A percentile compares a stretch with the other conserved stretches of the same genome.
These are phyloP conservation scores for Nicotiana paniculata DNA, from an alignment of 257 asterid species.

Conservation along the genomic window DNA sequence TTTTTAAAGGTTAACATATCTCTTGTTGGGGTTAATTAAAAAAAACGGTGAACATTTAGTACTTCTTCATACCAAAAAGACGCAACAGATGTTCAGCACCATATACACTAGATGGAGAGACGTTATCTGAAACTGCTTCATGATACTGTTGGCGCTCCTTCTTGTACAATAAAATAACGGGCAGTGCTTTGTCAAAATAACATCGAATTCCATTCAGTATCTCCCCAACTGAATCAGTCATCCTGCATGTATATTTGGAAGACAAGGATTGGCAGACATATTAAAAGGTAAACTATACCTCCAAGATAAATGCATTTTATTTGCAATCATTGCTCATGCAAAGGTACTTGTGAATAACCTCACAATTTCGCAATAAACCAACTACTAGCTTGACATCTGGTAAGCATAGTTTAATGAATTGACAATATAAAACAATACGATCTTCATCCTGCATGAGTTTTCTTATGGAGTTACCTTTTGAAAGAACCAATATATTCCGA, in stretches of 20 bases:
- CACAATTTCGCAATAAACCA: background rate
- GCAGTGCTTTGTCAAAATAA: constrained; percentile 87
- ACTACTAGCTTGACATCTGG: background rate
- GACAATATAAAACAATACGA: background rate
- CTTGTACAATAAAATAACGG: constrained; percentile 69
- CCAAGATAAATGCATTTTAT: background rate
- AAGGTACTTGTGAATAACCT: background rate
- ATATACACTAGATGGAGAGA: constrained; percentile 75
- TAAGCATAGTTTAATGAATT: background rate
- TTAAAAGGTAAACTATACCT: background rate
- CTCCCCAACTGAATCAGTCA: constrained; percentile 64
- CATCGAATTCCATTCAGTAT: constrained; percentile 72
- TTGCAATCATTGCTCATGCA: background rate
- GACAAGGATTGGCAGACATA: background rate
- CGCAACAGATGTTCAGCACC: constrained; percentile 98
- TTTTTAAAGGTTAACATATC: background rate
- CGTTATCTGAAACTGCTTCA: constrained; percentile 48
- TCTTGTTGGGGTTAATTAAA: background rate
- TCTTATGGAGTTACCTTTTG: background rate
- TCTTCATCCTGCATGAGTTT: background rate
- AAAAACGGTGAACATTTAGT: background rate
- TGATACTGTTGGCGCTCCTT: constrained; percentile 85
- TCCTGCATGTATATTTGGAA: constrained; percentile 38
- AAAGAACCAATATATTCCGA: background rate
- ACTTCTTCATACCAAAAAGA: constrained; percentile 68